A percentile compares a stretch with the other conserved stretches of the same genome.
phyloP scores from a whole-genome alignment of 306 rosid genomes.

The Mimosa bimucronata region DNA sequence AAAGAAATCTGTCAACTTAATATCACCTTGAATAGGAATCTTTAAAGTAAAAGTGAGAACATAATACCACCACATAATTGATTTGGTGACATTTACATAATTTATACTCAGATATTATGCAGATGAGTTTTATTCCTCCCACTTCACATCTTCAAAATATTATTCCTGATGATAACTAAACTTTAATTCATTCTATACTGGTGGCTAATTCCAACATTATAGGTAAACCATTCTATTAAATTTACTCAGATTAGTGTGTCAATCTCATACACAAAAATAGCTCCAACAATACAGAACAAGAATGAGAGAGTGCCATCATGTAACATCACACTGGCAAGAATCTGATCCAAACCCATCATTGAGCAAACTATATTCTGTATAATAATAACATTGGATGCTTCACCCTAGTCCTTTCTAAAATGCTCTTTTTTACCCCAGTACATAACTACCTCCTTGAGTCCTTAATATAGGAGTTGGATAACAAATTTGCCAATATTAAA shows the following conservation, averaged over 20 bases:
- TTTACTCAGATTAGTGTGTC: not conserved
- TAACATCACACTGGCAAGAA: constrained; percentile 4
- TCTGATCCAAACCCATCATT: not conserved
- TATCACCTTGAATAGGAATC: not conserved
- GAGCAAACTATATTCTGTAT: not conserved
- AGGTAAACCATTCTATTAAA: not conserved
- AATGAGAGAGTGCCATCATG: not conserved
- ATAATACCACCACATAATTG: not conserved
- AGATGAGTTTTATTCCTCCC: not conserved
- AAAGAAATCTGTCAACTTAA: not conserved
- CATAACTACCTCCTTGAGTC: too few relatives aligned
- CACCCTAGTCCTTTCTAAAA: not conserved
- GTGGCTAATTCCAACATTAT: not conserved
- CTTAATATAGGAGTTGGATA: too few relatives aligned
- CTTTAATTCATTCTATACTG: not conserved
- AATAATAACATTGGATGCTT: not conserved
- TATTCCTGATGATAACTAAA: not conserved
- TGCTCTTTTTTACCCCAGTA: not conserved
- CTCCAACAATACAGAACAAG: not conserved
- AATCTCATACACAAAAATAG: not conserved
- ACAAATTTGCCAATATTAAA: too few relatives aligned
- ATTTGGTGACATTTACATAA: not conserved
- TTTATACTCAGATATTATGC: not conserved
- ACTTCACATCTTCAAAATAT: not conserved
- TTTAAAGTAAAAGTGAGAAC: not conserved